Percentiles rank a stretch among this genome's conserved stretches.
phyloP scores from a whole-genome alignment of 495 filamentous ascomycete species.

The Staphylotrichum longicolle region DNA sequence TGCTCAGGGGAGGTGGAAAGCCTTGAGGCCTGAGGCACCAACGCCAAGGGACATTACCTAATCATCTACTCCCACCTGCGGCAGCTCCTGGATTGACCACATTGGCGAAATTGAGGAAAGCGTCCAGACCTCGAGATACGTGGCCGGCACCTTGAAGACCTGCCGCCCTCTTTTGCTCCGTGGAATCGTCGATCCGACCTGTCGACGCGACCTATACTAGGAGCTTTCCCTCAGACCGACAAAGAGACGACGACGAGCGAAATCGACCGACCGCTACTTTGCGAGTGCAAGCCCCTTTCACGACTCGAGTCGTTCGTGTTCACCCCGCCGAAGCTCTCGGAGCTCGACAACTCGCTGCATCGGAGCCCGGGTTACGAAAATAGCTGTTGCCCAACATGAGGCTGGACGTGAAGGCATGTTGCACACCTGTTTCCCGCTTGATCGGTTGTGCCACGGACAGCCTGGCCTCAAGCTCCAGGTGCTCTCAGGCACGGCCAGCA shows the following conservation, averaged over 20 bases:
- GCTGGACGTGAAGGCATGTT: conserved; percentile 84
- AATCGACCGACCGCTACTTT: not conserved
- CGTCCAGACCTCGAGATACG: conserved; percentile 31
- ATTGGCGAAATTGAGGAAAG: conserved; percentile 36
- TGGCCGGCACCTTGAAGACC: conserved; percentile 31
- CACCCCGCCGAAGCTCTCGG: conserved; percentile 31
- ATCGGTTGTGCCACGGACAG: conserved; percentile 19
- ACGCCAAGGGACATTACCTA: conserved; percentile 24
- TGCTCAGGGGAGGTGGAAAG: too few relatives aligned
- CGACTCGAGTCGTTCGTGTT: conserved; percentile 7
- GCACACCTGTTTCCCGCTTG: conserved; percentile 14
- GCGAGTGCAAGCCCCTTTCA: conserved; percentile 6
- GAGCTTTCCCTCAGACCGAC: not conserved
- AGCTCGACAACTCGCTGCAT: conserved; percentile 14
- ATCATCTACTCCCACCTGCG: conserved; percentile 21
- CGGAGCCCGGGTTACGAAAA: not conserved
- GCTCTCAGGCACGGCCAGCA: conserved; percentile 4
- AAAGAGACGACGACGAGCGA: not conserved
- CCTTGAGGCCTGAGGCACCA: conserved; percentile 18
- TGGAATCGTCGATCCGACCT: conserved; percentile 9
- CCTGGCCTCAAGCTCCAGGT: conserved; percentile 22
- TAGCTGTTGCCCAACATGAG: conserved; percentile 61
- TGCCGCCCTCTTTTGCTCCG: conserved; percentile 15
- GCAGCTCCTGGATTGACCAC: conserved; percentile 34
- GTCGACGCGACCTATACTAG: not conserved